phyloP scores from a whole-genome alignment of 108 stramenopile species.

The Nitzschia sp. region DNA sequence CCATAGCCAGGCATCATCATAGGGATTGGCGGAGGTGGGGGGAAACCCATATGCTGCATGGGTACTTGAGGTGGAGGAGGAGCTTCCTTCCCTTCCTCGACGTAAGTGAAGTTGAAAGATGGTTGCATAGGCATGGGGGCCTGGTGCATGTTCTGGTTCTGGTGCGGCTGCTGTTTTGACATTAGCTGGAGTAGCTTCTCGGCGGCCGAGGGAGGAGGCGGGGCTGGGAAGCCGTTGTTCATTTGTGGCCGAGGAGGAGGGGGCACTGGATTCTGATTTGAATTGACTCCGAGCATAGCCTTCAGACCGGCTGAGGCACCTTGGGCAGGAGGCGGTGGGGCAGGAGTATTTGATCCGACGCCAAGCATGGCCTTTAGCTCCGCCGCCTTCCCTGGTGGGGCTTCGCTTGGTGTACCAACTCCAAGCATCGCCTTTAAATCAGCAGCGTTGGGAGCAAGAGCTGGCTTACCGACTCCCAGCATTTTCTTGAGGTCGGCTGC shows the following conservation, averaged over 20 bases:
- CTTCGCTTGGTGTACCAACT: slow-evolving; percentile 20
- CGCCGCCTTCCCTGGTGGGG: slow-evolving; percentile 16
- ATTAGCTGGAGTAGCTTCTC: slow-evolving; percentile 69
- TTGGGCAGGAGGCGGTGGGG: not conserved
- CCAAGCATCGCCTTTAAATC: slow-evolving; percentile 64
- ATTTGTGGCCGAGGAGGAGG: slow-evolving; percentile 21
- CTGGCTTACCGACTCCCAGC: slow-evolving; percentile 45
- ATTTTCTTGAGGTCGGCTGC: slow-evolving; percentile 54
- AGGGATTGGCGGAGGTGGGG: not conserved
- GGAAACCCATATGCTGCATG: slow-evolving; percentile 21
- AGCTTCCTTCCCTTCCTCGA: slow-evolving; percentile 69
- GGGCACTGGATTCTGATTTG: not conserved
- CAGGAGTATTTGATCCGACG: slow-evolving; percentile 23
- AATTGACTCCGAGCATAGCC: slow-evolving; percentile 30
- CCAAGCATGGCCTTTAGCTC: slow-evolving; percentile 70
- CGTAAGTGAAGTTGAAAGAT: slow-evolving; percentile 82
- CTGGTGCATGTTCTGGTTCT: slow-evolving; percentile 11
- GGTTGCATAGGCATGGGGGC: slow-evolving; percentile 21
- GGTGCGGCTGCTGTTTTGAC: slow-evolving; percentile 27
- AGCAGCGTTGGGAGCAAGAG: slow-evolving; percentile 14
- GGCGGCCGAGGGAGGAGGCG: slow-evolving; percentile 47
- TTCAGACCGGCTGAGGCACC: slow-evolving; percentile 38
- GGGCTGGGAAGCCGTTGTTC: slow-evolving; percentile 1
- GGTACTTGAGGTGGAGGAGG: slow-evolving; percentile 27
- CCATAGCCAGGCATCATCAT: slow-evolving; percentile 26